Base-by-base conservation (phyloP, 2,329 filamentous ascomycete genomes). In the Colletotrichum sidae region DNA sequence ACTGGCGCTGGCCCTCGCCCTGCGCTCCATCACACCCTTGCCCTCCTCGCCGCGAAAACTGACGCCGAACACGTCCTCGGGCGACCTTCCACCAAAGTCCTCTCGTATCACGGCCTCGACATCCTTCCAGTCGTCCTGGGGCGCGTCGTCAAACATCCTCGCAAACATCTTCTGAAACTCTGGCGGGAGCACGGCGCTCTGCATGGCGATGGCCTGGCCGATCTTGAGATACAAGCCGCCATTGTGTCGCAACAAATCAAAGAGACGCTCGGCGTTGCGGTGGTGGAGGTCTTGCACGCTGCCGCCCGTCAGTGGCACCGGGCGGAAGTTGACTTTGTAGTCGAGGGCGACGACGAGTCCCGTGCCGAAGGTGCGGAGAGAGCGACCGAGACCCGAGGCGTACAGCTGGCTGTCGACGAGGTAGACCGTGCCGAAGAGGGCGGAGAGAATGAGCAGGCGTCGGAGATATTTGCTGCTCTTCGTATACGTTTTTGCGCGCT, bases 191-290 rank as follows among this genome's bases (percentile, higher is more conserved):
- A 98, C 90, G 0, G 95, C 95, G 70, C 92, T 95, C 83, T 99
- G 96, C 96, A 98, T 98, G 12, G 95, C 96, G 70, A 99, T 95
- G 5, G 96, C 96, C 83, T 99, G 96, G 1, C 96, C 96, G 64
- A 99, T 97, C 84, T 99, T 99, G 74, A 98, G 84, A 75, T 98
- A 99, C 15, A 99, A 80, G 0, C 96, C 96, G 66, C 96, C 95
- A 84, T 99, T 99, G 60, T 87, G 82, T 34, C 92, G 86, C 70
- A 98, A 84, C 68, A 99, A 81, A 37, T 95, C 85, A 67, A 93
- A 97, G 42, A 98, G 81, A 34, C 92, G 86, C 79, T 94, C 88
- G 0, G 96, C 96, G 74, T 92, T 97, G 67, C 96, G 90, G 42
- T 86, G 82, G 78, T 99, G 96, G 55, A 98, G 80, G 64, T 93